Percentiles rank a stretch among this genome's conserved stretches.
phyloP scores from a whole-genome alignment of 2,329 filamentous ascomycete genomes.

The Pyricularia sp. region DNA sequence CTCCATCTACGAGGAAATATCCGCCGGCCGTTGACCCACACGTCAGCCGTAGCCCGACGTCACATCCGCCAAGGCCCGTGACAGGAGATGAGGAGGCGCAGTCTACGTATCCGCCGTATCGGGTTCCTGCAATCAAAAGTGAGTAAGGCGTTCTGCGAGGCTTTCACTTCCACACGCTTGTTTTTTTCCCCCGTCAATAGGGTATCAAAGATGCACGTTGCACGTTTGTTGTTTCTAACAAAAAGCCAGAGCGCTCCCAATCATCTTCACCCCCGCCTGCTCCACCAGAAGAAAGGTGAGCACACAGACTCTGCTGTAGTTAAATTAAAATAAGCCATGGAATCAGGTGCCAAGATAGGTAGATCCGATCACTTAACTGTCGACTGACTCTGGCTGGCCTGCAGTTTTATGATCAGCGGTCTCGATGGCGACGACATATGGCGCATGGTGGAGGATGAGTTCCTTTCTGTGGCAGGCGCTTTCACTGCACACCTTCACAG shows the following conservation, averaged over 20 bases:
- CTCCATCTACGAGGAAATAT: not conserved
- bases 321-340: not conserved
- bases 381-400: not conserved
- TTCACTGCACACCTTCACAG: conserved; percentile 70
- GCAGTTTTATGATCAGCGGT: conserved; percentile 55
- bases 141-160: not conserved
- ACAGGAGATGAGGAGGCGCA: conserved; percentile 1
- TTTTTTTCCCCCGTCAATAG: not conserved
- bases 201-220: not conserved
- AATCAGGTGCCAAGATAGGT: not conserved
- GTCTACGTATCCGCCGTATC: not conserved
- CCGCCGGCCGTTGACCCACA: not conserved
- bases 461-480: conserved; percentile 53
- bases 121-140: not conserved
- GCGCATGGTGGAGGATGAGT: conserved; percentile 80
- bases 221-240: not conserved
- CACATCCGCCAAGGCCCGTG: not conserved
- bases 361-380: not conserved
- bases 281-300: conserved; percentile 17
- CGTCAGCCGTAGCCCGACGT: not conserved
- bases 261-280: conserved; percentile 22
- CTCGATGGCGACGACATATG: conserved; percentile 60
- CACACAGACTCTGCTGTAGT: not conserved
- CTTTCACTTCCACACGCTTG: not conserved
- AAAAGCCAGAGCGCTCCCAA: conserved; percentile 14